These are phyloP conservation scores for Alternaria tenuissima DNA, from an alignment of 2,329 filamentous ascomycete species.

Conservation along the genomic window DNA sequence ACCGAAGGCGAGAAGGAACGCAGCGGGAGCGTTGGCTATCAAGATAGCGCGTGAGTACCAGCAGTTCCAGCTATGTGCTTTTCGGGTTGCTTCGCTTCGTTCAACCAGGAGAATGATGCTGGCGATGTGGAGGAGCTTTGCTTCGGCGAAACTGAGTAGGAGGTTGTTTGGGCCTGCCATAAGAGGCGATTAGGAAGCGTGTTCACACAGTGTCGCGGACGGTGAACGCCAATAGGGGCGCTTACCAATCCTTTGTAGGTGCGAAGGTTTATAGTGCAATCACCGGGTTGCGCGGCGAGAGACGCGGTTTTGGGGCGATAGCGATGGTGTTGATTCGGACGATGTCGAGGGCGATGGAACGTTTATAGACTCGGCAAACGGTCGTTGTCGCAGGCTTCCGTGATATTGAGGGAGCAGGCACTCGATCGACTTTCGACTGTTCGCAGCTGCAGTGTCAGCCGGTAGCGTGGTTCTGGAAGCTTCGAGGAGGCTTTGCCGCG, in stretches of 20 bases:
- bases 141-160: conserved; percentile 43
- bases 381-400: not conserved
- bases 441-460: not conserved
- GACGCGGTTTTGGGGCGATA: not conserved
- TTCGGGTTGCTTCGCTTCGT: conserved; percentile 36
- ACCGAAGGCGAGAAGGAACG: conserved; percentile 34
- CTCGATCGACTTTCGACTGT: not conserved
- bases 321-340: not conserved
- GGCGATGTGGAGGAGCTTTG: conserved; percentile 43
- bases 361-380: not conserved
- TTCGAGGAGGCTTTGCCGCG: conserved; percentile 27
- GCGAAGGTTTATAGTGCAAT: not conserved
- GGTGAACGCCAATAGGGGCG: conserved; percentile 24
- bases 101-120: conserved; percentile 41
- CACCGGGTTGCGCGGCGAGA: no score
- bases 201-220: conserved; percentile 17
- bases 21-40: conserved; percentile 37
- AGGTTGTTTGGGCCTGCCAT: conserved; percentile 47
- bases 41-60: conserved; percentile 39
- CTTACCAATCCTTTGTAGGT: conserved; percentile 22
- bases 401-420: not conserved
- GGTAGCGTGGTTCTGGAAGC: conserved; percentile 32
- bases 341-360: not conserved
- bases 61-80: conserved; percentile 35
- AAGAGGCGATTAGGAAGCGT: conserved; percentile 30